Conservation (phyloP, 2,329 filamentous ascomycete species). For the Apiospora pterosperma region DNA sequence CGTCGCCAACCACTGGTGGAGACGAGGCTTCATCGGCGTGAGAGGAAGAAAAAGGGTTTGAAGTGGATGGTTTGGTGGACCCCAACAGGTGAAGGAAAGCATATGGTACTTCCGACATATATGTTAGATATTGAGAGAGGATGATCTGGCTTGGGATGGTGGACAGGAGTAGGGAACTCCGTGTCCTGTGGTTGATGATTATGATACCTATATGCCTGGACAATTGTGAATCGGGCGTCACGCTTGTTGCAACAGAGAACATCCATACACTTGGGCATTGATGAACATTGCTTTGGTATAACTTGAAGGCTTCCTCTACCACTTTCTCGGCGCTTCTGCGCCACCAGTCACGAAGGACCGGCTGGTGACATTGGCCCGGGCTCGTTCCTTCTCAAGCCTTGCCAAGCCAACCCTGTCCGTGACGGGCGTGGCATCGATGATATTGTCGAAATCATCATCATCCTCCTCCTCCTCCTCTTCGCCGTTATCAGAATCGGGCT, state of each 20-base stretch:
- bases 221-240: not conserved
- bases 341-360: slow-evolving; percentile 49
- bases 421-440: slow-evolving; percentile 86
- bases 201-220: not conserved
- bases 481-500: slow-evolving; percentile 69
- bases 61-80: not conserved
- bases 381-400: slow-evolving; percentile 54
- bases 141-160: not conserved
- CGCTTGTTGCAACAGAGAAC: not conserved
- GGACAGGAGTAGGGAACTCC: not conserved
- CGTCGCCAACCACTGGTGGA: not conserved
- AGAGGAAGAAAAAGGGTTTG: not conserved
- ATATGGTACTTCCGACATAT: not conserved
- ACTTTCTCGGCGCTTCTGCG: slow-evolving; percentile 45
- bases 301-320: slow-evolving; percentile 26
- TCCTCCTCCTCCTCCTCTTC: slow-evolving; percentile 53
- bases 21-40: not conserved
- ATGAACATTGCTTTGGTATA: not conserved
- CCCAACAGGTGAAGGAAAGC: not conserved
- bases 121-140: not conserved
- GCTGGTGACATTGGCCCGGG: slow-evolving; percentile 42
- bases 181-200: not conserved
- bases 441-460: slow-evolving; percentile 74
- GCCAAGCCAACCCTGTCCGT: slow-evolving; percentile 76
- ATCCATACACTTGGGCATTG: not conserved